Base-by-base conservation (phyloP, 23 red algal genomes). In the Cyanidiococcus yangmingshanensis region DNA sequence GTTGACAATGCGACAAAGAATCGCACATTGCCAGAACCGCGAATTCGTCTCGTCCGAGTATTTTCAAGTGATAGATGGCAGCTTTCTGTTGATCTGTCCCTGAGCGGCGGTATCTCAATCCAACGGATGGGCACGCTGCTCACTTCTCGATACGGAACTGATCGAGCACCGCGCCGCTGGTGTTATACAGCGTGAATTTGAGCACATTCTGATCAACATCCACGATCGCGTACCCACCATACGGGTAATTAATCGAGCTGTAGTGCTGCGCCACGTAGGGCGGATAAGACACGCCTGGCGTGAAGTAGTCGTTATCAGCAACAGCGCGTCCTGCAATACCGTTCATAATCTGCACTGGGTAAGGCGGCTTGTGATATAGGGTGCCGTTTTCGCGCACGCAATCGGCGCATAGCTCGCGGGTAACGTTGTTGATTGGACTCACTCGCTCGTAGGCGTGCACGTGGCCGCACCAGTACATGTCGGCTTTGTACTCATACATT, bases 391-490 rank as follows among this genome's bases (percentile, higher is more conserved):
- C 25, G 21, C 68, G 78, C 12, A 71, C 32, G 38, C 78, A 81
- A 41, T 81, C 68, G 2, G 78, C 58, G 38, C 78, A 81, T 57
- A 71, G 78, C 38, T 54, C 37, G 59, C 45, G 1, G 57, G 78
- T 81, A 1, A 57, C 78, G 27, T 81, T 81, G 51, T 57, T 68
- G 45, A 81, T 81, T 15, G 78, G 78, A 32, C 59, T 40, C 12
- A 81, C 32, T 34, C 78, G 39, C 38, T 81, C 78, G 67, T 81
- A 81, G 21, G 41, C 78, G 68, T 81, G 78, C 59, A 81, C 78
- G 40, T 81, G 78, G 15, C 78, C 78, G 68, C 78, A 81, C 78
- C 78, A 81, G 40, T 81, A 81, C 78, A 81, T 81, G 59, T 81
- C 78, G 25, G 78, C 78, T 25, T 81, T 81, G 78, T 81, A 81